phyloP scores from a whole-genome alignment of 2,329 filamentous ascomycete genomes.

The Ophiocordyceps unilateralis region DNA sequence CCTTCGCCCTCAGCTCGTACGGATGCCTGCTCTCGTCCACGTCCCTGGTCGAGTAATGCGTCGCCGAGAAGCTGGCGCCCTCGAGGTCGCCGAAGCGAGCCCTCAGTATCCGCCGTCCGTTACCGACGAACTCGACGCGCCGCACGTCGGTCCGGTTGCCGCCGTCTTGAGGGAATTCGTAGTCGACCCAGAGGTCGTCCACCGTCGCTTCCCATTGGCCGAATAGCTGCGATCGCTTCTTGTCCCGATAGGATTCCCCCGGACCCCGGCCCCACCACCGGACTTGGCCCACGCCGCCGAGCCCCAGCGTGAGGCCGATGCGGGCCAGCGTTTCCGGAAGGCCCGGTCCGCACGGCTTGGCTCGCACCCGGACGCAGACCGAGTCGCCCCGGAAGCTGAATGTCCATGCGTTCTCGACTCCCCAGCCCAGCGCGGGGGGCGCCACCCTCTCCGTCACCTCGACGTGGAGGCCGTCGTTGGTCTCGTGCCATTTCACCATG shows the following conservation, averaged over 20 bases:
- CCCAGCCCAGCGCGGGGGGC: slow-evolving; percentile 48
- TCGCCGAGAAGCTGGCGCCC: slow-evolving; percentile 37
- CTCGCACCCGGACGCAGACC: slow-evolving; percentile 31
- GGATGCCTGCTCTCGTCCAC: slow-evolving; percentile 39
- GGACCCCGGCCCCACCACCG: slow-evolving; percentile 54
- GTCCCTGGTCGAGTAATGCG: slow-evolving; percentile 36
- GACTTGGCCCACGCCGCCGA: slow-evolving; percentile 18
- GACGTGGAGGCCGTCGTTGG: slow-evolving; percentile 18
- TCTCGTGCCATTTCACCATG: slow-evolving; percentile 14
- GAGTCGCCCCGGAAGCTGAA: slow-evolving; percentile 35
- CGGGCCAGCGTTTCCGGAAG: slow-evolving; percentile 42
- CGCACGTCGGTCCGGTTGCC: slow-evolving; percentile 47
- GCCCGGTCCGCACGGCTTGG: slow-evolving; percentile 26
- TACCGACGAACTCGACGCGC: slow-evolving; percentile 34
- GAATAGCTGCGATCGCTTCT: slow-evolving; percentile 40
- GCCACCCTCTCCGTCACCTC: slow-evolving; percentile 35
- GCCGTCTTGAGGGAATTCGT: slow-evolving; percentile 52
- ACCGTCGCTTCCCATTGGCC: slow-evolving; percentile 32
- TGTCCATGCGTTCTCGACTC: slow-evolving; percentile 28
- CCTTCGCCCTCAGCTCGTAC: slow-evolving; percentile 34
- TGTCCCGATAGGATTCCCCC: slow-evolving; percentile 49
- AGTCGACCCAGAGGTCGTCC: slow-evolving; percentile 38
- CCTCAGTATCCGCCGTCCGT: slow-evolving; percentile 17
- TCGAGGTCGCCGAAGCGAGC: slow-evolving; percentile 27
- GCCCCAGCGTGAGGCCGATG: slow-evolving; percentile 39